Evolutionary conservation across 306 rosid genomes (phyloP).

Genomic region (Cyclanthera cordifolia): DNA sequence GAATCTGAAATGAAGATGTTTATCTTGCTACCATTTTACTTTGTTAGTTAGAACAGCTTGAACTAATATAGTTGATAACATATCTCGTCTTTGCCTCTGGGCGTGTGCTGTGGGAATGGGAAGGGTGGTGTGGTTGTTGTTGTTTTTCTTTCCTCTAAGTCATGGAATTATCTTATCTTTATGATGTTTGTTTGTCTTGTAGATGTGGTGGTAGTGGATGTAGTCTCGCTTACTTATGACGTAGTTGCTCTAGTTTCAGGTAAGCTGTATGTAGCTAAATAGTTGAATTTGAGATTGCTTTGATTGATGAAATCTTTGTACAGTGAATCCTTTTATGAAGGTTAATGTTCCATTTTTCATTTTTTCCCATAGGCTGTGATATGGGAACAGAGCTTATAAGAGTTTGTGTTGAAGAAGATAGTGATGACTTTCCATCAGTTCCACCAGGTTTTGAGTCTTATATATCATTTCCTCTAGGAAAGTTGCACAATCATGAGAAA

Average conservation of each 20-base stretch:
- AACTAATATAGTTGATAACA: neutral
- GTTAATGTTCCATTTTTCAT: conserved; percentile 11
- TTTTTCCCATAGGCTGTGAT: conserved; percentile 16
- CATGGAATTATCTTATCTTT: conserved; percentile 22
- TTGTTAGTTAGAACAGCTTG: neutral
- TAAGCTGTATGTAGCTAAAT: conserved; percentile 6
- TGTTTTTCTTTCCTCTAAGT: neutral
- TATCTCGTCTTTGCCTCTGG: neutral
- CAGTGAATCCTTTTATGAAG: conserved; percentile 21
- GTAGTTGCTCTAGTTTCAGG: conserved; percentile 12
- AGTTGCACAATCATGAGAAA: conserved; percentile 40
- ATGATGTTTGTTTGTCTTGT: conserved; percentile 6
- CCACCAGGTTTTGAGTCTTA: conserved; percentile 97
- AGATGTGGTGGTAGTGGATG: conserved; percentile 5
- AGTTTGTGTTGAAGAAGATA: conserved; percentile 73
- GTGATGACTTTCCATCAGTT: conserved; percentile 81
- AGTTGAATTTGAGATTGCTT: conserved; percentile 5
- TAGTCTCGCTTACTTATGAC: neutral
- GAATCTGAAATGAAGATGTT: neutral
- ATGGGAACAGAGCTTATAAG: conserved; percentile 94
- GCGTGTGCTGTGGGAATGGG: neutral
- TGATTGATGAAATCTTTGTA: conserved; percentile 17
- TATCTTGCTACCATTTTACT: neutral
- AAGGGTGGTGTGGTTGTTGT: neutral
- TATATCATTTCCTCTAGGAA: conserved; percentile 47